Percentiles rank a stretch among this genome's conserved stretches.
These are phyloP conservation scores for Ogataea glucozyma DNA, from an alignment of 805 yeast species.

Conservation along the genomic window DNA sequence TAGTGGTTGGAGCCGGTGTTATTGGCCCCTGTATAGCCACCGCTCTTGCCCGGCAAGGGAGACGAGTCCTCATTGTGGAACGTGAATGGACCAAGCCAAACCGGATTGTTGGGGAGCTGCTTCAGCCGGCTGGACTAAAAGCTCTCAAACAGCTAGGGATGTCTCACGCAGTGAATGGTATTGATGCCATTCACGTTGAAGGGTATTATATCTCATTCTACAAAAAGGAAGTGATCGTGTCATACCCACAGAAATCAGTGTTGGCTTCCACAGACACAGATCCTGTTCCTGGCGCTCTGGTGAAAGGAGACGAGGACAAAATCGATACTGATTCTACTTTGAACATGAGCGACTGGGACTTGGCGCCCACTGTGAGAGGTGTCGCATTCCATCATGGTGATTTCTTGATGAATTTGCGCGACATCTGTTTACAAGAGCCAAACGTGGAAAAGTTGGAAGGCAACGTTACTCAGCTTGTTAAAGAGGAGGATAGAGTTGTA, in stretches of 20 bases:
- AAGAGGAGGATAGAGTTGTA: constrained; percentile 55
- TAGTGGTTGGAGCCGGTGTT: constrained; percentile 98
- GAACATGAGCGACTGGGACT: constrained; percentile 54
- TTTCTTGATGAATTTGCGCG: constrained; percentile 75
- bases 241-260: constrained; percentile 68
- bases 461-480: constrained; percentile 67
- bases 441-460: constrained; percentile 83
- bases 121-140: constrained; percentile 96
- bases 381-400: constrained; percentile 93
- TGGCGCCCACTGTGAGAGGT: constrained; percentile 61
- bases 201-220: constrained; percentile 82
- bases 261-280: constrained; percentile 44
- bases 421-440: constrained; percentile 63
- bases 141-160: constrained; percentile 82
- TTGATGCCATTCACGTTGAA: constrained; percentile 71
- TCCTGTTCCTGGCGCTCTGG: constrained; percentile 54
- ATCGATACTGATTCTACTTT: constrained; percentile 51
- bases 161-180: constrained; percentile 69
- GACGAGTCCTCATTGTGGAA: constrained; percentile 76
- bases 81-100: constrained; percentile 93
- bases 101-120: constrained; percentile 93
- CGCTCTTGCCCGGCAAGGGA: constrained; percentile 86
- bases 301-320: constrained; percentile 58
- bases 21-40: constrained; percentile 93
- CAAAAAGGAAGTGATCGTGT: constrained; percentile 56